These are phyloP conservation scores for Rhazya stricta DNA, from an alignment of 257 asterid genomes.

Conservation along the genomic window DNA sequence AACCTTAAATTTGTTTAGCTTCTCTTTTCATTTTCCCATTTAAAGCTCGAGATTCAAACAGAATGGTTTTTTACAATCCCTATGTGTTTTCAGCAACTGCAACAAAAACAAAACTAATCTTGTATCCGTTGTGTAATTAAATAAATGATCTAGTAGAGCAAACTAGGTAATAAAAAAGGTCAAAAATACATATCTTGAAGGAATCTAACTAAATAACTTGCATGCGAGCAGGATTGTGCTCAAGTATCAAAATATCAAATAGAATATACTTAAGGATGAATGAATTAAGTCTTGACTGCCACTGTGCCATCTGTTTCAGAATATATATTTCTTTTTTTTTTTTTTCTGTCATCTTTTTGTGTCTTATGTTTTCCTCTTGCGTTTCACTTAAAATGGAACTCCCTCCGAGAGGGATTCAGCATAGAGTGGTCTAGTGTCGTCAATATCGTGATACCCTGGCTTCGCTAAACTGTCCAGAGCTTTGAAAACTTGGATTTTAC, in stretches of 20 bases:
- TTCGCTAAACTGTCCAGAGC: not conserved
- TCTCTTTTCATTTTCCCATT: not conserved
- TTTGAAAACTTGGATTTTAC: not conserved
- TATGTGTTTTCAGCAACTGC: not conserved
- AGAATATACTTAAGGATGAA: not conserved
- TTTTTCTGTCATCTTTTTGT: not conserved
- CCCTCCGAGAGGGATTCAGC: too few species aligned
- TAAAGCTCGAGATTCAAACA: not conserved
- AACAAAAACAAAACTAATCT: not conserved
- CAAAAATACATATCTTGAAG: slow-evolving; percentile 1
- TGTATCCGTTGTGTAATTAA: not conserved
- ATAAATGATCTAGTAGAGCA: not conserved
- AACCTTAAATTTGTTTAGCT: slow-evolving; percentile 5
- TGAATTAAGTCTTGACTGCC: not conserved
- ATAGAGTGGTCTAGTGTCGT: too few species aligned
- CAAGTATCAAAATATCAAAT: not conserved
- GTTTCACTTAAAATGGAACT: too few species aligned
- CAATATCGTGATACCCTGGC: too few species aligned
- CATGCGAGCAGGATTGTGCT: not conserved
- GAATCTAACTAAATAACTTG: not conserved
- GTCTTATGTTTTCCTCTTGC: not conserved
- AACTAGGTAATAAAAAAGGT: not conserved
- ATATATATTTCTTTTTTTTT: not conserved
- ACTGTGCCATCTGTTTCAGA: not conserved
- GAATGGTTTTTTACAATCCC: not conserved